Evolutionary conservation across 169 alveolate genomes (phyloP), one percentile per base, ranked within the genome.

Genomic region (Ichthyophthirius multifiliis): DNA sequence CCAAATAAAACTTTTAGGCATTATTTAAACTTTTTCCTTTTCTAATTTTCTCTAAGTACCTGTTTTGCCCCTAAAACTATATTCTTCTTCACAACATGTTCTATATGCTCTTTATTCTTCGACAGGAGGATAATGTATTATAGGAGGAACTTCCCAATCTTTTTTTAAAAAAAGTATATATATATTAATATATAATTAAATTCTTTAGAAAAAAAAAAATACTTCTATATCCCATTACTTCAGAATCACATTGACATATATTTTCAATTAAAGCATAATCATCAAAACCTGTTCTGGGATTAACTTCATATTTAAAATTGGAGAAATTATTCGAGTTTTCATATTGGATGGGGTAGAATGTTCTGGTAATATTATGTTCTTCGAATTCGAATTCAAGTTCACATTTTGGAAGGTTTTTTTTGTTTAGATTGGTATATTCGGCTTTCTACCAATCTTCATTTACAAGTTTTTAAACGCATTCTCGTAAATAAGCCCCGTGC

Each of bases 201-300:
- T 1, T n/a, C 0, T 7, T 20, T 6, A 47, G 1, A n/a, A 18
- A 15, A 55, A 1, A 55, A 27, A 55, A 0, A 55, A 27, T 55
- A 55, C 71, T 81, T 34, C 75, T 81, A 55, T 81, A 81, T 39
- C 55, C 31, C 86, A 81, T 81, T 18, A 81, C 82, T 20, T 81
- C 86, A 18, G 63, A 37, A 71, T 81, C 86, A 48, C 81, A 81
- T 30, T 81, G 31, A 7, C 75, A 64, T 45, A 81, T 81, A 23
- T 44, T 20, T 41, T 81, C 86, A 47, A 81, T 81, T 7, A 75
- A 67, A 1, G 86, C 76, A 76, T 76, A 81, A 48, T 81, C 86
- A 71, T 81, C 86, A 39, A 81, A 81, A 5, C 86, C 82, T 27
- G 86, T 71, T 55, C 86, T 81, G 5, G 86, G 86, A 62, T 81